A percentile compares a stretch with the other conserved stretches of the same genome.
Conservation (phyloP, 768 basidiomycete species). For the Chiua virens region DNA sequence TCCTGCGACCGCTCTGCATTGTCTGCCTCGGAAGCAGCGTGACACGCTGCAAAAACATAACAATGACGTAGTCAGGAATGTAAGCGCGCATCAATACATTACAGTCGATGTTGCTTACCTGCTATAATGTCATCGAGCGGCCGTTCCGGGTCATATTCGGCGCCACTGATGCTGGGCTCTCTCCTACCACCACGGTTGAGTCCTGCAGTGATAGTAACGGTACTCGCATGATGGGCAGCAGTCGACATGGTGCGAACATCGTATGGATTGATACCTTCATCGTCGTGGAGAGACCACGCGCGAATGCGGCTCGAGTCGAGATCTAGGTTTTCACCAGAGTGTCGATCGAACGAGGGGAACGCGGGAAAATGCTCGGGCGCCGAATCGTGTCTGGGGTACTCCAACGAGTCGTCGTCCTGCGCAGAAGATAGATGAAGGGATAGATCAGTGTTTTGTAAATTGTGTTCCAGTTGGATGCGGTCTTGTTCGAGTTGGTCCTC, state of each 20-base stretch:
- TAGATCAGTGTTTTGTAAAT: conserved; percentile 70
- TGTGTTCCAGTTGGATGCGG: conserved; percentile 77
- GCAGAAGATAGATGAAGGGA: conserved; percentile 67
- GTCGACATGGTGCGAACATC: conserved; percentile 76
- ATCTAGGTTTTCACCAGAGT: conserved; percentile 55
- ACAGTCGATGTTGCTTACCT: conserved; percentile 34
- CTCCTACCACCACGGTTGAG: conserved; percentile 51
- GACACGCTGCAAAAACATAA: conserved; percentile 43
- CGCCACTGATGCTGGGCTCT: conserved; percentile 65
- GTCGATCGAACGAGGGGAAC: conserved; percentile 60
- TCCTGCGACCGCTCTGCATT: conserved; percentile 45
- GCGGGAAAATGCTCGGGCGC: conserved; percentile 56
- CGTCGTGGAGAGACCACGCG: conserved; percentile 63
- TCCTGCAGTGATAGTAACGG: conserved; percentile 82
- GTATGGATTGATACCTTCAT: conserved; percentile 67
- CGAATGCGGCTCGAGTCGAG: conserved; percentile 51
- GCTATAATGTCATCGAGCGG: conserved; percentile 73
- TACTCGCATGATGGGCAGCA: conserved; percentile 86
- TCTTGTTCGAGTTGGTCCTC: conserved; percentile 75
- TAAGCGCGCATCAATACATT: neutral
- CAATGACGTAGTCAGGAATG: neutral
- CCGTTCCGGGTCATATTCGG: conserved; percentile 85
- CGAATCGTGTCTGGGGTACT: conserved; percentile 71
- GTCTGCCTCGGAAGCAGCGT: conserved; percentile 48
- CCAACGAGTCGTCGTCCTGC: conserved; percentile 51